phyloP scores from a whole-genome alignment of 805 yeast genomes.

The Zygotorulaspora sp. region DNA sequence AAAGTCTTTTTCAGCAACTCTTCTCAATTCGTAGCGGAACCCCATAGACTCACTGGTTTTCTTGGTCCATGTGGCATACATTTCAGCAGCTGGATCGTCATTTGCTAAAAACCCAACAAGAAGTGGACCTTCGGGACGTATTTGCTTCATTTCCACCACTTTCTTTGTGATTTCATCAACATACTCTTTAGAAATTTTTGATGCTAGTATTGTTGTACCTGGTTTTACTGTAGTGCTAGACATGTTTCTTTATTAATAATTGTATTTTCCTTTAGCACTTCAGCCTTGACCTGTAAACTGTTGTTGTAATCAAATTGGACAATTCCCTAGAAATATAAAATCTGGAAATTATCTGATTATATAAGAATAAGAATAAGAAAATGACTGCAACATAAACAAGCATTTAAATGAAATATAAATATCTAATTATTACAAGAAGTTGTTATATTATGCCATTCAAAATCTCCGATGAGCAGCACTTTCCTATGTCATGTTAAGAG shows the following conservation, averaged over 20 bases:
- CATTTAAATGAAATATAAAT: too few relatives aligned
- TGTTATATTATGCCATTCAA: too few relatives aligned
- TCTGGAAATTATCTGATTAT: too few relatives aligned
- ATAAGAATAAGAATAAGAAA: too few relatives aligned
- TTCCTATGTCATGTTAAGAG: too few relatives aligned
- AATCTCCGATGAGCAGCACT: too few relatives aligned
- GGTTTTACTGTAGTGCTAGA: constrained; percentile 30
- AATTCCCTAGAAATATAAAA: too few relatives aligned
- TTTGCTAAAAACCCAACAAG: constrained; percentile 92
- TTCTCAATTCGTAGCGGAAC: constrained; percentile 71
- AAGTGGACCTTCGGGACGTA: constrained; percentile 51
- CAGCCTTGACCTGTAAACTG: not conserved
- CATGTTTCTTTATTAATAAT: not conserved
- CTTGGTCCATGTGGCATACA: constrained; percentile 95
- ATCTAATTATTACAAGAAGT: too few relatives aligned
- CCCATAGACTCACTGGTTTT: constrained; percentile 86
- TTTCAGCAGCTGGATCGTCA: constrained; percentile 88
- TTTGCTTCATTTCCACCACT: constrained; percentile 43
- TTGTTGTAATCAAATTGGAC: too few relatives aligned
- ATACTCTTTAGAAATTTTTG: constrained; percentile 79
- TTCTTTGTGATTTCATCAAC: constrained; percentile 63
- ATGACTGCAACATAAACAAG: too few relatives aligned
- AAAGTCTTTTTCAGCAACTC: constrained; percentile 67
- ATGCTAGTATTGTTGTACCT: constrained; percentile 81
- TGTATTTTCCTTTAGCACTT: not conserved